Percentiles rank a stretch among this genome's conserved stretches.
Conservation (phyloP, 768 basidiomycete species). For the Coprinopsis marcescibilis region DNA sequence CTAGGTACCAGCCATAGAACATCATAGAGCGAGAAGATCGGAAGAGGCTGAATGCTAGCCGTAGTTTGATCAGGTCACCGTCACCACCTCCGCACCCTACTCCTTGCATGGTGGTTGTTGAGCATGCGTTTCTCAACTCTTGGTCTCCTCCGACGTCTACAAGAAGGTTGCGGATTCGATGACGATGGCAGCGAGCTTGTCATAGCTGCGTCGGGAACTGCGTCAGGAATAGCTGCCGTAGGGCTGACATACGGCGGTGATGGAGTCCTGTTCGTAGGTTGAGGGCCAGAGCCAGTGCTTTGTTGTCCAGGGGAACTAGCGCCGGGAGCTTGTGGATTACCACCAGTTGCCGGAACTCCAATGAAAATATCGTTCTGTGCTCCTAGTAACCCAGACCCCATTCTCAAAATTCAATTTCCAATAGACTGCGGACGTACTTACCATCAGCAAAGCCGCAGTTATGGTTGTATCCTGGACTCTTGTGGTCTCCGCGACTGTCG, state of each 20-base stretch:
- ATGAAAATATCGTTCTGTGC: slow-evolving; percentile 10
- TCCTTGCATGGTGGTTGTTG: not conserved
- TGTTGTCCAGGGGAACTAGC: too few species aligned
- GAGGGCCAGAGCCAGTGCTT: too few species aligned
- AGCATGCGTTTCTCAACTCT: not conserved
- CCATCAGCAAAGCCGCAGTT: slow-evolving; percentile 45
- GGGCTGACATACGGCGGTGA: too few species aligned
- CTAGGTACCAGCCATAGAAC: too few species aligned
- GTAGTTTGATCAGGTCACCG: too few species aligned
- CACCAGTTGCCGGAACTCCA: slow-evolving; percentile 1
- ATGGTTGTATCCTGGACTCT: slow-evolving; percentile 44
- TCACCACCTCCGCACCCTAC: not conserved
- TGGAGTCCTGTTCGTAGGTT: too few species aligned
- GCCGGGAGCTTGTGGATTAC: not conserved
- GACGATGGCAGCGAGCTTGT: not conserved
- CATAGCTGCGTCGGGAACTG: too few species aligned
- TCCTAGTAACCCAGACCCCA: slow-evolving; percentile 1
- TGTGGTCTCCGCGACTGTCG: slow-evolving; percentile 32
- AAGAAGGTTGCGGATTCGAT: too few species aligned
- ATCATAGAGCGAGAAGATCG: too few species aligned
- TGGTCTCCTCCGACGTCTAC: not conserved
- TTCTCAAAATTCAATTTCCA: not conserved
- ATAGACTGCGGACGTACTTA: slow-evolving; percentile 20
- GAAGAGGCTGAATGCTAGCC: too few species aligned
- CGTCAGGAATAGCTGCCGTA: too few species aligned